Base-by-base conservation (phyloP, 2,329 filamentous ascomycete species). In the Teratosphaeria destructans region DNA sequence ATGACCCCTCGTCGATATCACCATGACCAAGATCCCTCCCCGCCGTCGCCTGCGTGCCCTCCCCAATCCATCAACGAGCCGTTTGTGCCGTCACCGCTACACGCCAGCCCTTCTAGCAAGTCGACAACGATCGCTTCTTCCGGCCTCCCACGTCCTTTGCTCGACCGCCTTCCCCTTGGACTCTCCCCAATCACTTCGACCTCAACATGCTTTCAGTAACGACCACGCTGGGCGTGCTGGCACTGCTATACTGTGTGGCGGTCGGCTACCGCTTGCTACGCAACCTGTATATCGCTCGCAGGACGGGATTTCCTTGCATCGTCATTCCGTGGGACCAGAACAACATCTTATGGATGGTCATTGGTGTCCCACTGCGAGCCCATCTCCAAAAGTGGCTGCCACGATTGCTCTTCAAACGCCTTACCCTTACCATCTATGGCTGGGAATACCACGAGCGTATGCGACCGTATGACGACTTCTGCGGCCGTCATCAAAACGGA, bases 311-410 rank as follows among this genome's bases (percentile, higher is more conserved):
- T 10, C 67, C 68, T 5, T 63, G 59, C 55, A 58, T 70, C 49
- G 55, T 70, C 29, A 59, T 70, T 23, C 68, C 68, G 32, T 63
- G 62, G 53, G 68, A 70, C 32, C 67, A 68, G 53, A 64, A 68
- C 54, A 56, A 61, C 54, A 54, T 67, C 55, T n/a, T 67, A 47
- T 70, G 68, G 68, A 66, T 70, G 63, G 37, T 67, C 11, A 12
- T 52, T 5, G 61, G 57, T 8, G 66, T 69, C 0, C 63, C 68
- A 7, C 55, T 65, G 6, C 65, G 63, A 11, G 63, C 64, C 3
- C 52, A 19, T 1, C 57, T 67, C n/a, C 60, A 67, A 60, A 61
- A 59, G 55, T 34, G 59, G 19, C 60, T 70, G 3, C 66, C 66
- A 3, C 54, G 53, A 26, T 61, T 57, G 47, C 58, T 68, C 34